Conservation (phyloP, 2,329 filamentous ascomycete genomes). For the Polychaeton citri region DNA sequence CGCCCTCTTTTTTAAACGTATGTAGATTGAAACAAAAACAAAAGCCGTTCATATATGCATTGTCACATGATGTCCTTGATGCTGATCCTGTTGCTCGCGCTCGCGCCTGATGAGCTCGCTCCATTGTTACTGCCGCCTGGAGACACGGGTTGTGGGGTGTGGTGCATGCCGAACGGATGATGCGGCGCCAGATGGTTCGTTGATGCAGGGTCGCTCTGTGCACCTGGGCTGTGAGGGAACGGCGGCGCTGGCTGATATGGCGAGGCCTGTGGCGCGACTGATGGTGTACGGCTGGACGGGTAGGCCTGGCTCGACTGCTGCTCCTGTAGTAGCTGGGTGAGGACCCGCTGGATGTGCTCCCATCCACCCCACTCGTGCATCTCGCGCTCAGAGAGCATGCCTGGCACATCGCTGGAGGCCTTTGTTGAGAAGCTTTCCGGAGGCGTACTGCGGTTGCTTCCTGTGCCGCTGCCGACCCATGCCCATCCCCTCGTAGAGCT, state of each 20-base stretch:
- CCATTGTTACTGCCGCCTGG: not conserved
- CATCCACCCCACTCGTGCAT: constrained; percentile 64
- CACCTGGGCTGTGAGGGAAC: not conserved
- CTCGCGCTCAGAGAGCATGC: constrained; percentile 13
- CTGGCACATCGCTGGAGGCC: not conserved
- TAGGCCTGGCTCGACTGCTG: constrained; percentile 29
- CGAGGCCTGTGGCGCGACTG: not conserved
- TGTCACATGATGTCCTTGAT: constrained; percentile 24
- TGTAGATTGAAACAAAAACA: too few relatives aligned
- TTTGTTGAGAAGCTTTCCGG: too few relatives aligned
- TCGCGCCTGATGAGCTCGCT: not conserved
- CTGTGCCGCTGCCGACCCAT: constrained; percentile 47
- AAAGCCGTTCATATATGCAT: too few relatives aligned
- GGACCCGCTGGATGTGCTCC: constrained; percentile 55
- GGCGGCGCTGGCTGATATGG: not conserved
- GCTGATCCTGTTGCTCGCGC: constrained; percentile 15
- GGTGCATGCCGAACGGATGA: not conserved
- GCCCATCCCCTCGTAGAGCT: constrained; percentile 69
- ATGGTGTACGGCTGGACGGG: constrained; percentile 10
- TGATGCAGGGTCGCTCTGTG: not conserved
- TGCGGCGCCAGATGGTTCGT: not conserved
- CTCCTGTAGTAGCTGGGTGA: constrained; percentile 42
- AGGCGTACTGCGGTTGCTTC: constrained; percentile 3
- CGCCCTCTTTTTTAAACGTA: too few relatives aligned
- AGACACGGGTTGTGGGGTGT: not conserved